Base-by-base conservation (phyloP, 2,329 filamentous ascomycete genomes). In the Fusarium tanahbumbuense region DNA sequence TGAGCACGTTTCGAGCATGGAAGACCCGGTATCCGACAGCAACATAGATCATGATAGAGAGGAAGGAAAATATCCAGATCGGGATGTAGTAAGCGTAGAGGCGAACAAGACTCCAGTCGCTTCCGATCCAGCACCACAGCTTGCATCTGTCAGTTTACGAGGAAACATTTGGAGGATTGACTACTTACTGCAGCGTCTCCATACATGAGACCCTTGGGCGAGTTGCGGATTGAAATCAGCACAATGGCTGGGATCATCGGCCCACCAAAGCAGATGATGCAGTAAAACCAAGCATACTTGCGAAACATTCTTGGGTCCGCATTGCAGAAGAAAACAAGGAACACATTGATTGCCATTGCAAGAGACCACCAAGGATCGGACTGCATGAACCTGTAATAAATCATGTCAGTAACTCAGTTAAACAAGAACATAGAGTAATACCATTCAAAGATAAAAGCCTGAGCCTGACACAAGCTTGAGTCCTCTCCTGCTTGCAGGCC, bases 291-390 rank as follows among this genome's bases (percentile, higher is more conserved):
- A 55, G 90, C 85, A 74, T 92, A 92, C 52, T 87, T 86, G 18
- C 87, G 85, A 74, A 93, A 93, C 54, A 89, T 88, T 2, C 88
- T 88, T 1, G 86, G 86, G 49, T 84, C 84, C 12, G 84, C 85
- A 20, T 85, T 83, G 74, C 82, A 82, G 78, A 88, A 89, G 74
- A 89, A 88, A 42, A 89, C 87, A 52, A 94, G 84, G 76, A 91
- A 93, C 58, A 95, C 92, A 70, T 95, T 95, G 73, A 91, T 84
- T 1, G 92, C 91, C 92, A 95, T 95, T 66, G 91, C 91, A 71
- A 93, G 88, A 0, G 91, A 92, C 91, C 90, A 94, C 81, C 91
- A 86, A 1, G 90, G 88, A 78, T 93, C 91, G 6, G 90, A 90
- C 71, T 91, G 90, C 87, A 92, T 91, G 78, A 93, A 93, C 88